A percentile compares a stretch with the other conserved stretches of the same genome.
These are phyloP conservation scores for Chytridium lagenaria DNA, from an alignment of 371 early-diverging fungal species.

Conservation along the genomic window DNA sequence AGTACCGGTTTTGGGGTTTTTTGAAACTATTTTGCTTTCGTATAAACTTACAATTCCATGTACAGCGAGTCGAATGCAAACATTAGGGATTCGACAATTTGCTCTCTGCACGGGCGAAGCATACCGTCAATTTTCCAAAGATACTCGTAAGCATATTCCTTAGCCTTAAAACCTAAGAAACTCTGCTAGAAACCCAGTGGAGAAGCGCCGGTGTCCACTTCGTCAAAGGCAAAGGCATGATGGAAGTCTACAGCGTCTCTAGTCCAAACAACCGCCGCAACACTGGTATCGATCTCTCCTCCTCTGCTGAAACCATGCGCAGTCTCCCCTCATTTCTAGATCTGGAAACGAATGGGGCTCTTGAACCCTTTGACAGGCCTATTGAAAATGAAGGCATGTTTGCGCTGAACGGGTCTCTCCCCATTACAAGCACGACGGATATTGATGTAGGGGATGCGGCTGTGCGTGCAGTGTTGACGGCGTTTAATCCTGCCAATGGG, in stretches of 20 bases:
- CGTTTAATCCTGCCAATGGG: neutral
- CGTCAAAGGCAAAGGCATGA: conserved; percentile 9
- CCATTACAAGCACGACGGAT: neutral
- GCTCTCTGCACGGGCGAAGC: neutral
- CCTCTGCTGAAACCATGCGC: too few species aligned
- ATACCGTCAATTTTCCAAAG: neutral
- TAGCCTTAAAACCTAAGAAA: neutral
- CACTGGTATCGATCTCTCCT: too few species aligned
- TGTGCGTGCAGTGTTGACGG: neutral
- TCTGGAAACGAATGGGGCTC: too few species aligned
- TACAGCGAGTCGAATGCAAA: conserved; percentile 3
- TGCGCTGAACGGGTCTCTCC: too few species aligned
- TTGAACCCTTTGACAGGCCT: too few species aligned
- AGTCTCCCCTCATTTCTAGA: too few species aligned
- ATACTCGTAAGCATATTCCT: neutral
- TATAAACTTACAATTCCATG: too few species aligned
- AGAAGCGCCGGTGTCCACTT: neutral
- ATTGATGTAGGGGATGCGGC: neutral
- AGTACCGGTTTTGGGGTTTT: neutral
- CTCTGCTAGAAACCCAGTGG: neutral
- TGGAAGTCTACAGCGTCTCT: conserved; percentile 5
- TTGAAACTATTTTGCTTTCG: too few species aligned
- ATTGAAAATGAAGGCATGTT: too few species aligned
- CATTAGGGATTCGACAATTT: neutral
- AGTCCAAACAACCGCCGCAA: neutral